Conservation (phyloP, 148 eudicot genomes). For the Linanthus parryae region DNA sequence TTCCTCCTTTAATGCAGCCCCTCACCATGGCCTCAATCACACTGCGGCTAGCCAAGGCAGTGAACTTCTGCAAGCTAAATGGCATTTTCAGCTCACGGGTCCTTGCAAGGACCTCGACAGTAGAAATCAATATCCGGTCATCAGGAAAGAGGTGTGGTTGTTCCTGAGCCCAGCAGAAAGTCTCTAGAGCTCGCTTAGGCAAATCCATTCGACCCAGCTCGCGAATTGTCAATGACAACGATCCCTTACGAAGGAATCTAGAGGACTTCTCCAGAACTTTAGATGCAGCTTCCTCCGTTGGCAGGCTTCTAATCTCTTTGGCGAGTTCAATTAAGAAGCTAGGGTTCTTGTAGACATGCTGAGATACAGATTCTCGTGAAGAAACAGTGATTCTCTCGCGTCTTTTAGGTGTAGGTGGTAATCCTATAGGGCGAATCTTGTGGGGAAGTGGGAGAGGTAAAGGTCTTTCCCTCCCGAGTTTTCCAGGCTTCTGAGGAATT, state of each 20-base stretch:
- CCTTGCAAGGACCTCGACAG: slow-evolving; percentile 79
- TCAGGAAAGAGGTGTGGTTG: slow-evolving; percentile 85
- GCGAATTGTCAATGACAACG: slow-evolving; percentile 71
- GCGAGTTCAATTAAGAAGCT: slow-evolving; percentile 63
- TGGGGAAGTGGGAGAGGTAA: slow-evolving; percentile 81
- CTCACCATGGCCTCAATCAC: slow-evolving; percentile 75
- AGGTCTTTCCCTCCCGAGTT: slow-evolving; percentile 59
- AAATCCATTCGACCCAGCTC: slow-evolving; percentile 91
- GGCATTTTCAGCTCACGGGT: slow-evolving; percentile 55
- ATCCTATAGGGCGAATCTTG: slow-evolving; percentile 71
- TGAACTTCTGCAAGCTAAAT: slow-evolving; percentile 41
- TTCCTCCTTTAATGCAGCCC: slow-evolving; percentile 74
- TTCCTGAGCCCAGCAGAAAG: slow-evolving; percentile 76
- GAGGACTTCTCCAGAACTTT: slow-evolving; percentile 48
- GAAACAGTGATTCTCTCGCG: slow-evolving; percentile 19
- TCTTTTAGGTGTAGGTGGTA: slow-evolving; percentile 56
- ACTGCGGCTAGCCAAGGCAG: slow-evolving; percentile 36
- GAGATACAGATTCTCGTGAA: slow-evolving; percentile 33
- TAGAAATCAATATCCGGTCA: slow-evolving; percentile 72
- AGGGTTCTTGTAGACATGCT: slow-evolving; percentile 65
- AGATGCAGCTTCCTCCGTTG: slow-evolving; percentile 49
- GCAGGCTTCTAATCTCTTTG: slow-evolving; percentile 59
- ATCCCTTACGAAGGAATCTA: slow-evolving; percentile 66
- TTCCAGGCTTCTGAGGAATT: slow-evolving; percentile 87
- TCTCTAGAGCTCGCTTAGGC: slow-evolving; percentile 70